Evolutionary conservation across 2,329 filamentous ascomycete species (phyloP).

Genomic region (Pestalotiopsis sp.): DNA sequence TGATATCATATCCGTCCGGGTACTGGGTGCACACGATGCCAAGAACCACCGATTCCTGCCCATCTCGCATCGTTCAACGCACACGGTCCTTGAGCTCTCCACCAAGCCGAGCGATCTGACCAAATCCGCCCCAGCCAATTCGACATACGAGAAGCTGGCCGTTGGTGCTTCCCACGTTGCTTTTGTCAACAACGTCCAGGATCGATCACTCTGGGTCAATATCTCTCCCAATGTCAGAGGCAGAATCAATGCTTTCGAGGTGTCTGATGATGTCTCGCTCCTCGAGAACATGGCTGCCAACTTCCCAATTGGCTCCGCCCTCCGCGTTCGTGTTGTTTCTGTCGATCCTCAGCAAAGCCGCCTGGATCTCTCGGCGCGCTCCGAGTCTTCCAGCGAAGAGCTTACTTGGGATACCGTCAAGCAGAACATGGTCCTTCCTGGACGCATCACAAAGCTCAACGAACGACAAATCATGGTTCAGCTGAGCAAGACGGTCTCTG

Average conservation of each 20-base stretch:
- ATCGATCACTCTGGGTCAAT: slow-evolving; percentile 86
- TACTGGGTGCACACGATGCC: slow-evolving; percentile 88
- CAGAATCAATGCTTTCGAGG: slow-evolving; percentile 78
- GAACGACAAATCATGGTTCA: slow-evolving; percentile 86
- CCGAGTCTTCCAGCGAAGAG: slow-evolving; percentile 56
- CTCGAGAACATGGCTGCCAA: slow-evolving; percentile 75
- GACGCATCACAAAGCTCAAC: slow-evolving; percentile 81
- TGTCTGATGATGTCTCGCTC: slow-evolving; percentile 83
- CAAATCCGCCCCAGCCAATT: slow-evolving; percentile 43
- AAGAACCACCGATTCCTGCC: slow-evolving; percentile 90
- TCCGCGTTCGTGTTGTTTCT: slow-evolving; percentile 77
- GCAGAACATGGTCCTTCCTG: slow-evolving; percentile 79
- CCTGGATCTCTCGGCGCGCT: slow-evolving; percentile 81
- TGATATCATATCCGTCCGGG: slow-evolving; percentile 71
- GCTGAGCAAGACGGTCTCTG: slow-evolving; percentile 78
- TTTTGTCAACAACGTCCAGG: slow-evolving; percentile 87
- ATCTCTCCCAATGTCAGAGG: slow-evolving; percentile 87
- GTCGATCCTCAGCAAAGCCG: slow-evolving; percentile 74
- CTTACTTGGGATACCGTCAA: slow-evolving; percentile 74
- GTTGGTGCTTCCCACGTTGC: slow-evolving; percentile 74
- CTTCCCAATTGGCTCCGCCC: slow-evolving; percentile 88
- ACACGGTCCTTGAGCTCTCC: slow-evolving; percentile 85
- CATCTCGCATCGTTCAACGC: slow-evolving; percentile 81
- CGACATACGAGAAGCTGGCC: slow-evolving; percentile 74
- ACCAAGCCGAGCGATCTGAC: slow-evolving; percentile 72